A percentile compares a stretch with the other conserved stretches of the same genome.
Evolutionary conservation across 1,284 basidiomycete genomes (phyloP).

Genomic region (Hypsizygus ulmarius): DNA sequence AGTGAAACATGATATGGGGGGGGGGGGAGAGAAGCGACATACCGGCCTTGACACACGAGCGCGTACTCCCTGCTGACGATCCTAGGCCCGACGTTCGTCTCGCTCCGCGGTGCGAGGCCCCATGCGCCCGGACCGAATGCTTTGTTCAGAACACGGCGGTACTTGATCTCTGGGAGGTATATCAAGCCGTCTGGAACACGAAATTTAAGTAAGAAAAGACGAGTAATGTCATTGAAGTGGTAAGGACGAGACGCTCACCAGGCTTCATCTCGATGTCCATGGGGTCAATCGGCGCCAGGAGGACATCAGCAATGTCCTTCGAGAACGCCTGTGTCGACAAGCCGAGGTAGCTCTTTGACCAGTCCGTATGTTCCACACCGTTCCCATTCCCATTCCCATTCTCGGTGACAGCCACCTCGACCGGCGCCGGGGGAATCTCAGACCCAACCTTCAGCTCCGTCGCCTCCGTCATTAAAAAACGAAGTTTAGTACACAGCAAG

Average conservation of each 20-base stretch:
- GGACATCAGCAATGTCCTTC: conserved; percentile 69
- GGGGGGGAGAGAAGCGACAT: conserved; percentile 20
- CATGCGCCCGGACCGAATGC: conserved; percentile 97
- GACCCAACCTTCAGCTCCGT: conserved; percentile 7
- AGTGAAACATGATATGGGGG: background rate
- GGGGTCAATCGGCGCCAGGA: conserved; percentile 76
- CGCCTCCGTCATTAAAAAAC: too few relatives aligned
- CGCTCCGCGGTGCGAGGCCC: conserved; percentile 93
- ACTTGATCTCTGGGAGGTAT: conserved; percentile 98
- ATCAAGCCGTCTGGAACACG: conserved; percentile 76
- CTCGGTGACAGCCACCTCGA: background rate
- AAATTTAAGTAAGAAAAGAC: conserved; percentile 1
- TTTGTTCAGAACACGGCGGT: conserved; percentile 89
- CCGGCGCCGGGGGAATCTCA: conserved; percentile 4
- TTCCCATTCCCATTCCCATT: conserved; percentile 6
- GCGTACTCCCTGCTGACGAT: conserved; percentile 95
- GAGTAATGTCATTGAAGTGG: background rate
- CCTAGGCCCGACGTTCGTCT: conserved; percentile 87
- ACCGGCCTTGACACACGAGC: conserved; percentile 91
- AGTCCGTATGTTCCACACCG: conserved; percentile 54
- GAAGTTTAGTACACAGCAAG: too few relatives aligned
- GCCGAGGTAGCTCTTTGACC: conserved; percentile 88
- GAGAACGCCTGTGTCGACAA: conserved; percentile 79
- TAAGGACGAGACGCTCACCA: conserved; percentile 45
- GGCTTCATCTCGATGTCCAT: conserved; percentile 93